Evolutionary conservation across 768 basidiomycete genomes (phyloP), one percentile per base, ranked within the genome.

Genomic region (Suillus subalutaceus): DNA sequence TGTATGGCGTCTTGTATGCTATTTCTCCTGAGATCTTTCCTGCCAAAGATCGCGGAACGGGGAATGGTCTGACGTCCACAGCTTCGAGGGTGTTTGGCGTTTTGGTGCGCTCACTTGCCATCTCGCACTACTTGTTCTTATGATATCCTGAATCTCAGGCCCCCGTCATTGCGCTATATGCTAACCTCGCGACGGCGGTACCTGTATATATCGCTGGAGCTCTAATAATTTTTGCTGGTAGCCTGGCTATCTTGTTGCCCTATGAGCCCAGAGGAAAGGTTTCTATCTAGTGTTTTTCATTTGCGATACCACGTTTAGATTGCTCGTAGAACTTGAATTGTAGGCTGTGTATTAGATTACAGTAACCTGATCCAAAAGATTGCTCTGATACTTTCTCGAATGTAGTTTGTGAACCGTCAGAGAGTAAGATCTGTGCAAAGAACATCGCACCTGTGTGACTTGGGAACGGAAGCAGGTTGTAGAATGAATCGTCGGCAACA

Each of bases 241-340:
- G 79, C 9, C 69, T 92, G 59, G 84, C 89, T 1, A 72, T 92
- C 40, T 71, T 90, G 0, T 76, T 94, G 23, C 92, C 91, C 0
- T 92, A 88, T 68, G 91, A 93, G 74, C 88, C 91, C 0, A 78
- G 87, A 70, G 92, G 91, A n/a, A 89, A 85, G 71, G 88, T 87
- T 38, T 88, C 89, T 58, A 85, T 90, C 72, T 92, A 80, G 72
- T 67, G 9, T 26, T 59, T 40, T 59, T 26, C 9, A 5, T 26
- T 9, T 26, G 7, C 4, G 2, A 59, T 41, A 40, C 40, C 16
- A 10, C 9, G 23, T 30, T 40, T 58, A 23, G 23, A 40, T 12
- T 41, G 15, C 23, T 59, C 1, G 38, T 40, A 16, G 40, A 41
- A 59, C 58, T 30, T 41, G 26, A 18, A 18, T 41, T 40, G 38